These are phyloP conservation scores for Irpex sp. DNA, from an alignment of 1,284 basidiomycete genomes.

Conservation along the genomic window DNA sequence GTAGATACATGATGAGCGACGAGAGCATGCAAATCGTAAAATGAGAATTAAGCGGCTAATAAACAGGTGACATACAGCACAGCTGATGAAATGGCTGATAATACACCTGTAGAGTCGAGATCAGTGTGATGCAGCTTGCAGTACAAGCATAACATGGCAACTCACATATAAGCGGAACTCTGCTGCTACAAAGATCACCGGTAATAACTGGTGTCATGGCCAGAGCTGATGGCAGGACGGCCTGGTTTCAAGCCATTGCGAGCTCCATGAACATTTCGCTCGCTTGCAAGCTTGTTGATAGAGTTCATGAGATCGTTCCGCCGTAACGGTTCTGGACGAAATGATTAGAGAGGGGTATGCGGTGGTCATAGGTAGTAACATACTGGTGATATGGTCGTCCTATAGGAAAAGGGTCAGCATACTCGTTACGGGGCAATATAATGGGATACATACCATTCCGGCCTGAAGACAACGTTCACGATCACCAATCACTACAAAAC, in stretches of 20 bases:
- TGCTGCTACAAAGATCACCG: neutral
- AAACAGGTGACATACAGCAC: neutral
- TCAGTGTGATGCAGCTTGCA: neutral
- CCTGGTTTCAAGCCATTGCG: neutral
- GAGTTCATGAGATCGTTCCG: constrained; percentile 74
- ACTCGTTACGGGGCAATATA: neutral
- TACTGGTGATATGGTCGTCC: constrained; percentile 72
- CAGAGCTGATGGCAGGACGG: neutral
- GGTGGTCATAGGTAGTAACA: neutral
- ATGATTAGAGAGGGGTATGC: constrained; percentile 14
- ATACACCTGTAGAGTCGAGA: neutral
- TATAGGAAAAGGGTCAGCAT: constrained; percentile 1
- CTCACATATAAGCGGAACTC: neutral
- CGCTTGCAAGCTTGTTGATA: constrained; percentile 68
- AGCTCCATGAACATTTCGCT: constrained; percentile 23
- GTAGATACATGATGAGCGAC: neutral
- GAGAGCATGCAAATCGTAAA: neutral
- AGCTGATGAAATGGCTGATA: neutral
- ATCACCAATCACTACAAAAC: constrained; percentile 85
- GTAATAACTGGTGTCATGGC: neutral
- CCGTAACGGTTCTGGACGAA: constrained; percentile 60
- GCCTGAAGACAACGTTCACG: constrained; percentile 90
- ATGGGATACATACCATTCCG: constrained; percentile 61
- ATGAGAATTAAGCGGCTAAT: neutral
- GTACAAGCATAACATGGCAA: neutral